Conservation (phyloP, 768 basidiomycete species). For the Hysterangium stoloniferum region DNA sequence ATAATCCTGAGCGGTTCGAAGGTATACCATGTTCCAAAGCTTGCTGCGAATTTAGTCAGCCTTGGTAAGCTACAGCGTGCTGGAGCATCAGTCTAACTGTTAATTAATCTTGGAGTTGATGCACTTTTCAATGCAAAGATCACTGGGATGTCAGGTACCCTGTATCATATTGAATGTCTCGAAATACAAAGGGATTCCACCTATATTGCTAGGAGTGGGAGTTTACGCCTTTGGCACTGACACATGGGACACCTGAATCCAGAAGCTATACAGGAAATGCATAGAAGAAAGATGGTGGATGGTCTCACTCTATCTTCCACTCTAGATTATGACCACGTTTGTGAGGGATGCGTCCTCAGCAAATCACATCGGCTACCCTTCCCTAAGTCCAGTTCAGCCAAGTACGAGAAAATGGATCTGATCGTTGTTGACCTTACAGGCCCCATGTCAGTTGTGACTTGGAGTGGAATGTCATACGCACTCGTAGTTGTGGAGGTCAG, state of each 20-base stretch:
- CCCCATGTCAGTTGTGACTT: conserved; percentile 14
- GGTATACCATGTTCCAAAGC: conserved; percentile 15
- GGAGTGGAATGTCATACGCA: conserved; percentile 3
- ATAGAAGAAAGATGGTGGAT: conserved; percentile 17
- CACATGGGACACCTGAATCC: conserved; percentile 22
- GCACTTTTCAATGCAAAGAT: conserved; percentile 3
- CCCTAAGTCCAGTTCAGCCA: conserved; percentile 25
- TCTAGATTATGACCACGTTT: conserved; percentile 17
- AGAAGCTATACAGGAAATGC: conserved; percentile 15
- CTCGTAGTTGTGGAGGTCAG: background rate
- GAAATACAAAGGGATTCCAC: background rate
- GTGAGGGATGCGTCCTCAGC: conserved; percentile 28
- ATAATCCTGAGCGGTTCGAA: too few relatives aligned
- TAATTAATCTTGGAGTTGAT: background rate
- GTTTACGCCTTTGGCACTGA: conserved; percentile 20
- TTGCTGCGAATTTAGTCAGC: conserved; percentile 16
- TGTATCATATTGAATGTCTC: conserved; percentile 9
- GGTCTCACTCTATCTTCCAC: conserved; percentile 20
- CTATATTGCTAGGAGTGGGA: conserved; percentile 15
- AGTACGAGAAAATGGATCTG: conserved; percentile 17
- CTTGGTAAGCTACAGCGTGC: conserved; percentile 13
- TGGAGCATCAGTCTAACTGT: conserved; percentile 8
- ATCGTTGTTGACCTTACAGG: conserved; percentile 14
- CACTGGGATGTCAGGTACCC: conserved; percentile 5
- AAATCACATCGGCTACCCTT: conserved; percentile 26